Evolutionary conservation across 106 monocot genomes (phyloP).

Genomic region (Acorus gramineus): DNA sequence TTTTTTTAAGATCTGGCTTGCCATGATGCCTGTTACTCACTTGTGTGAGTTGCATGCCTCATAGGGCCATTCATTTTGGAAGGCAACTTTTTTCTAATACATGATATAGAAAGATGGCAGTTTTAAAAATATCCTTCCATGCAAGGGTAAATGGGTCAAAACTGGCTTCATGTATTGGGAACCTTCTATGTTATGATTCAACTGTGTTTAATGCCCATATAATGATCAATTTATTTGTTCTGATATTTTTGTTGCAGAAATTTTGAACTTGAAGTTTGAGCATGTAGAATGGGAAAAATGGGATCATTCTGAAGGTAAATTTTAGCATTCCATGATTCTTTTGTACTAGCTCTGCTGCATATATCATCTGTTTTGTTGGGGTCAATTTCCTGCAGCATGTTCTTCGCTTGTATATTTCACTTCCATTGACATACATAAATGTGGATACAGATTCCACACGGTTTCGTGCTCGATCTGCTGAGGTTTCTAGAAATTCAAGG

Average conservation of each 20-base stretch:
- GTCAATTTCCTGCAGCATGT: background rate
- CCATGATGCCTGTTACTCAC: too few relatives aligned
- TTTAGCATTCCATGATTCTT: constrained; percentile 1
- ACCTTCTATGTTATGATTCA: background rate
- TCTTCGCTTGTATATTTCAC: background rate
- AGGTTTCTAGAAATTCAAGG: constrained; percentile 23
- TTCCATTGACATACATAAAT: background rate
- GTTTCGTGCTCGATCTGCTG: constrained; percentile 23
- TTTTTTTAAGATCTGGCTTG: too few relatives aligned
- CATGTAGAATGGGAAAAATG: constrained; percentile 68
- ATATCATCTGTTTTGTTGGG: background rate
- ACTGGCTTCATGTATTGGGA: background rate
- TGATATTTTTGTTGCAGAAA: constrained; percentile 48
- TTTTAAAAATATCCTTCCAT: too few relatives aligned
- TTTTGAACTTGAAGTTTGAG: constrained; percentile 47
- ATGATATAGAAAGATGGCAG: too few relatives aligned
- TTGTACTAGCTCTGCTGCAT: background rate
- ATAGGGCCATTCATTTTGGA: too few relatives aligned
- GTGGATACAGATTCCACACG: constrained; percentile 47
- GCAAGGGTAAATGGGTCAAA: too few relatives aligned
- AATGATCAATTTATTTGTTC: background rate
- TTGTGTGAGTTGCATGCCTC: too few relatives aligned
- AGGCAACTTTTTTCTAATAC: too few relatives aligned
- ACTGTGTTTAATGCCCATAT: constrained; percentile 5
- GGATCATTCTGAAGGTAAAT: constrained; percentile 73